phyloP scores from a whole-genome alignment of 805 yeast species.

The Starmerella cellae region DNA sequence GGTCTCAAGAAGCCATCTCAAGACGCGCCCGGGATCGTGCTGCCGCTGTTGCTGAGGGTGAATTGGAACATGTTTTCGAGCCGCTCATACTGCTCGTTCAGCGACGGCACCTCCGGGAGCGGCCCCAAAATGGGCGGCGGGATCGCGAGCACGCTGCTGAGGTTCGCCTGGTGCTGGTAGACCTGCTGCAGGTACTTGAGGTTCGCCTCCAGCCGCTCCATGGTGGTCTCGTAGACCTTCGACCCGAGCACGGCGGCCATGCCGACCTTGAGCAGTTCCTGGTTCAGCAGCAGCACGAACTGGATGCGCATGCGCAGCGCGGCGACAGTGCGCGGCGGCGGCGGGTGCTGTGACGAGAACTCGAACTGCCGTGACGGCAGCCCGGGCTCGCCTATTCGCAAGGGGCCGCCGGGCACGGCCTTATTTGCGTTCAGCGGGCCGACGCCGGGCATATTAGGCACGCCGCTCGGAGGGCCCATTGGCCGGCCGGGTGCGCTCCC shows the following conservation, averaged over 20 bases:
- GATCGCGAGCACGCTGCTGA: slow-evolving; percentile 1
- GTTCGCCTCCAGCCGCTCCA: slow-evolving; percentile 28
- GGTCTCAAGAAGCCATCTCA: no score
- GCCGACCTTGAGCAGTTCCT: slow-evolving; percentile 16
- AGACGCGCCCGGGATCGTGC: no score
- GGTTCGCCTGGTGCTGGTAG: slow-evolving; percentile 1
- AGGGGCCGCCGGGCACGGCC: neutral
- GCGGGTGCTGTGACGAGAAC: slow-evolving; percentile 15
- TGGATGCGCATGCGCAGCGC: slow-evolving; percentile 13
- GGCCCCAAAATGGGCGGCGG: slow-evolving; percentile 26
- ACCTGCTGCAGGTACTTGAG: slow-evolving; percentile 25
- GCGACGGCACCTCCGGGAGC: slow-evolving; percentile 24
- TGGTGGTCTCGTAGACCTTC: slow-evolving; percentile 19
- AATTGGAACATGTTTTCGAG: slow-evolving; percentile 25
- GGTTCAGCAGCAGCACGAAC: slow-evolving; percentile 17
- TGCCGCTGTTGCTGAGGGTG: no score
- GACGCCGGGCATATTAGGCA: neutral
- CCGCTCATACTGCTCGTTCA: slow-evolving; percentile 24
- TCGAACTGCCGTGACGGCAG: slow-evolving; percentile 13
- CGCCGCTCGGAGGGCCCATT: no score
- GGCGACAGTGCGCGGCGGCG: slow-evolving; percentile 10
- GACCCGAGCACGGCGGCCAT: slow-evolving; percentile 6
- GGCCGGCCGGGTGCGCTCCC: no score
- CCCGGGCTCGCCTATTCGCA: neutral
- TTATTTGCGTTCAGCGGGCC: neutral